Conservation (phyloP, 768 basidiomycete species). For the Hebeloma cylindrosporum region DNA sequence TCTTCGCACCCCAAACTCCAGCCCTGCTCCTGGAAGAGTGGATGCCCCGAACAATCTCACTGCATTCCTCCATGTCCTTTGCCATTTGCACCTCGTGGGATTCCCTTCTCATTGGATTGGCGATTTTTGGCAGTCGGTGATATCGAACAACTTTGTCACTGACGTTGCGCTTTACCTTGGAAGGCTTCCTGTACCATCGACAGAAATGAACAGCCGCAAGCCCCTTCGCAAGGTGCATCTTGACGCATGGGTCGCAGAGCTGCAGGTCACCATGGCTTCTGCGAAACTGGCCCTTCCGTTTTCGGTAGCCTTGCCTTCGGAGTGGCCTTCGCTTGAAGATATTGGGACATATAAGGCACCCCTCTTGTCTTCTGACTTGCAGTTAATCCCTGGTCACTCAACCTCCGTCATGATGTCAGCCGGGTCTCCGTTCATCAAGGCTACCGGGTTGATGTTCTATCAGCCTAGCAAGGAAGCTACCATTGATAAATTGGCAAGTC, state of each 20-base stretch:
- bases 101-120: constrained; percentile 24
- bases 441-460: constrained; percentile 17
- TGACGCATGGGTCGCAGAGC: constrained; percentile 16
- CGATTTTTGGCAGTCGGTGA: constrained; percentile 20
- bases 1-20: constrained; percentile 15
- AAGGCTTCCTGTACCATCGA: constrained; percentile 12
- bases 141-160: constrained; percentile 19
- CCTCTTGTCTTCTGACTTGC: background rate
- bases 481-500: background rate
- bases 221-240: constrained; percentile 15
- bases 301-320: constrained; percentile 9
- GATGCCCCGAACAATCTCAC: constrained; percentile 20
- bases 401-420: constrained; percentile 6
- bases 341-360: constrained; percentile 7
- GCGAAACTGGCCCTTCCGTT: constrained; percentile 18
- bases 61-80: constrained; percentile 16
- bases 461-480: background rate
- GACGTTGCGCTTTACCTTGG: constrained; percentile 13
- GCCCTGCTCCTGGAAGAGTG: constrained; percentile 12
- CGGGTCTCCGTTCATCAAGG: constrained; percentile 6
- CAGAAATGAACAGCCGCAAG: background rate
- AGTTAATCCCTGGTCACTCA: background rate
- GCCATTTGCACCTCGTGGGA: constrained; percentile 16
- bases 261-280: constrained; percentile 15
- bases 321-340: constrained; percentile 4